Percentiles rank a stretch among this genome's conserved stretches.
Conservation (phyloP, 148 eudicot genomes). For the Rhododendron ferrugineum region DNA sequence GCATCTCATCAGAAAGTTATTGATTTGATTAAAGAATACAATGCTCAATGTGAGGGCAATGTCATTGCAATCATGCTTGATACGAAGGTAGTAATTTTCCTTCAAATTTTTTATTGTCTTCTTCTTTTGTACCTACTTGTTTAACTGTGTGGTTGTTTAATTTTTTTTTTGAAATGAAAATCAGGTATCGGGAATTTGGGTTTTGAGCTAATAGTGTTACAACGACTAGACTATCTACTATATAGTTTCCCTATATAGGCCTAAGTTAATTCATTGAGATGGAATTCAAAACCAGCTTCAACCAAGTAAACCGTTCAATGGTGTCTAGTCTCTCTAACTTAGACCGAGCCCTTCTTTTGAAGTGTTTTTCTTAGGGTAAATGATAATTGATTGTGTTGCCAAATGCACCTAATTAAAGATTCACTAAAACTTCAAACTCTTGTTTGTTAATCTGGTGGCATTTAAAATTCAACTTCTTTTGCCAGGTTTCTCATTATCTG, state of each 20-base stretch:
- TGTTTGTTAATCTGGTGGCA: not conserved
- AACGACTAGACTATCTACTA: not conserved
- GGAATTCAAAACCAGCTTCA: not conserved
- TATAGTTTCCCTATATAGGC: not conserved
- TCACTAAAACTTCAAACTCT: not conserved
- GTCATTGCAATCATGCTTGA: slow-evolving; percentile 98
- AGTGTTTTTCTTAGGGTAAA: not conserved
- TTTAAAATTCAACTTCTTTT: not conserved
- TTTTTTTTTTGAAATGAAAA: not conserved
- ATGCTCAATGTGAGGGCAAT: slow-evolving; percentile 84
- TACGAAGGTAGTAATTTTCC: slow-evolving; percentile 54
- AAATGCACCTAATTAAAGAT: not conserved
- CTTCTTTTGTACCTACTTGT: not conserved
- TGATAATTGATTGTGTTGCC: not conserved
- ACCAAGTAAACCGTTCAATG: not conserved
- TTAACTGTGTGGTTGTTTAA: not conserved
- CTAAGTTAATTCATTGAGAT: not conserved
- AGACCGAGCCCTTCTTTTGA: not conserved
- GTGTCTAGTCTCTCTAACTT: not conserved
- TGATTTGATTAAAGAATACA: slow-evolving; percentile 93
- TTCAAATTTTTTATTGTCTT: slow-evolving; percentile 1
- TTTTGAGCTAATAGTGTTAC: not conserved
- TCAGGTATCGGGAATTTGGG: not conserved
- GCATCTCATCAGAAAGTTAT: slow-evolving; percentile 94
- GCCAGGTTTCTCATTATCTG: not conserved